Conservation (phyloP, 352 stramenopile species). For the Chrysophaeum taylorii region DNA sequence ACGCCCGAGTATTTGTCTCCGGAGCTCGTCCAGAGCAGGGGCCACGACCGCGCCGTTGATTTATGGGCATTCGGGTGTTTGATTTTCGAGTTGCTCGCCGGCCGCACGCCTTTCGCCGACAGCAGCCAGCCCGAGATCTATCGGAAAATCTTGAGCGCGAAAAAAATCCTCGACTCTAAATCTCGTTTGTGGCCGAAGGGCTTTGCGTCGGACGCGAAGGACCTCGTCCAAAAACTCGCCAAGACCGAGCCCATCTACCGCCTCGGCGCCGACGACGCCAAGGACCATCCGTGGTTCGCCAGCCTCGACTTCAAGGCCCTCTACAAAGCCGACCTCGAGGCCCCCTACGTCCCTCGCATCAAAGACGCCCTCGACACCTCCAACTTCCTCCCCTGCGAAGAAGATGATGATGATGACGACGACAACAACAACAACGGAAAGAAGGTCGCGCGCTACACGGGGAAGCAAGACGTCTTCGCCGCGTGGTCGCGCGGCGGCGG, state of each 20-base stretch:
- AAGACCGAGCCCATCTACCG: conserved; percentile 63
- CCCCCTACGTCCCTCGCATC: conserved; percentile 59
- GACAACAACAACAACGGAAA: conserved; percentile 36
- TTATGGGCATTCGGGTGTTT: conserved; percentile 33
- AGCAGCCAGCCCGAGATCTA: conserved; percentile 15
- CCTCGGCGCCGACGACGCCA: conserved; percentile 64
- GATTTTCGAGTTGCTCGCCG: conserved; percentile 32
- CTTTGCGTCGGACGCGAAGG: neutral
- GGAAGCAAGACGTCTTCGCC: conserved; percentile 20
- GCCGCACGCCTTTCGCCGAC: conserved; percentile 26
- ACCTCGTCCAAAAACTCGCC: conserved; percentile 64
- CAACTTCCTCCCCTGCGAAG: conserved; percentile 42
- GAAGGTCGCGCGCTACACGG: conserved; percentile 19
- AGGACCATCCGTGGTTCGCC: conserved; percentile 65
- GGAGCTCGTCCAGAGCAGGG: conserved; percentile 26
- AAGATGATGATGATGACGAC: conserved; percentile 51
- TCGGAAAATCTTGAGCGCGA: neutral
- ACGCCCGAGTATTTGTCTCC: conserved; percentile 32
- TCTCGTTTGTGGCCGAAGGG: neutral
- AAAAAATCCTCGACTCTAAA: neutral
- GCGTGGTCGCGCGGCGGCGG: too few relatives aligned
- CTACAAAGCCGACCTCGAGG: conserved; percentile 55
- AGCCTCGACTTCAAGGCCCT: conserved; percentile 57
- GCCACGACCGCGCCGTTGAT: conserved; percentile 34
- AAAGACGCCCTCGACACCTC: conserved; percentile 62